A percentile compares a stretch with the other conserved stretches of the same genome.
phyloP scores from a whole-genome alignment of 2,329 filamentous ascomycete species.

The Verticillium zaregamsianum region DNA sequence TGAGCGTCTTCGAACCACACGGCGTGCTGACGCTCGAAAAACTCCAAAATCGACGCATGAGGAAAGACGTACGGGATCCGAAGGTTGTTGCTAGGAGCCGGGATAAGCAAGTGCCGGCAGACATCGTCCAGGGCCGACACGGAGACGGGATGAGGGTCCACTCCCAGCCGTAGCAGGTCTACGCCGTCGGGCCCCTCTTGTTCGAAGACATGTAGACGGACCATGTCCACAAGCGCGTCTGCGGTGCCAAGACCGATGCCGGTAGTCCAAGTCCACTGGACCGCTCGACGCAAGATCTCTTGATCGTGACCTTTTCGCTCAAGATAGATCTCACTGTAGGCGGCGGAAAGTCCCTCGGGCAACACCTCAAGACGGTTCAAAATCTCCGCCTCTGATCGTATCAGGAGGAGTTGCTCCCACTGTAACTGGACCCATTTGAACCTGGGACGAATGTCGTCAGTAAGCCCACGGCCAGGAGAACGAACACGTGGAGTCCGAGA shows the following conservation, averaged over 20 bases:
- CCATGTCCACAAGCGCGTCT: background rate
- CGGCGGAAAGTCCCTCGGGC: background rate
- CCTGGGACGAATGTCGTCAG: background rate
- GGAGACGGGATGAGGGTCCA: background rate
- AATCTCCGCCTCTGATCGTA: background rate
- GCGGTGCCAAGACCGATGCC: no score
- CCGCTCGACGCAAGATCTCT: background rate
- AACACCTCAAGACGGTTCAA: background rate
- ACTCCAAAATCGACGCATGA: background rate
- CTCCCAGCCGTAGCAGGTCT: background rate
- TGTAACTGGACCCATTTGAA: background rate
- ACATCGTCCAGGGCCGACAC: background rate
- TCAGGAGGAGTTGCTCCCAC: background rate
- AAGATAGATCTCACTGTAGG: background rate
- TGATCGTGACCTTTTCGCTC: background rate
- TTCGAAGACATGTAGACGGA: background rate
- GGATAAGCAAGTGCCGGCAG: background rate
- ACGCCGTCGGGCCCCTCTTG: background rate
- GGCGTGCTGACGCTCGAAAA: background rate
- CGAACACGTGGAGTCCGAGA: no score
- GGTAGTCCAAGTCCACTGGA: background rate
- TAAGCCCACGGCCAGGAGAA: no score
- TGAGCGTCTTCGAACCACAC: background rate
- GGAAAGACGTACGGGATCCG: background rate
- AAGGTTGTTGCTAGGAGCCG: fast-evolving